phyloP scores from a whole-genome alignment of 129 eudicot genomes.

The Erigeron canadensis region DNA sequence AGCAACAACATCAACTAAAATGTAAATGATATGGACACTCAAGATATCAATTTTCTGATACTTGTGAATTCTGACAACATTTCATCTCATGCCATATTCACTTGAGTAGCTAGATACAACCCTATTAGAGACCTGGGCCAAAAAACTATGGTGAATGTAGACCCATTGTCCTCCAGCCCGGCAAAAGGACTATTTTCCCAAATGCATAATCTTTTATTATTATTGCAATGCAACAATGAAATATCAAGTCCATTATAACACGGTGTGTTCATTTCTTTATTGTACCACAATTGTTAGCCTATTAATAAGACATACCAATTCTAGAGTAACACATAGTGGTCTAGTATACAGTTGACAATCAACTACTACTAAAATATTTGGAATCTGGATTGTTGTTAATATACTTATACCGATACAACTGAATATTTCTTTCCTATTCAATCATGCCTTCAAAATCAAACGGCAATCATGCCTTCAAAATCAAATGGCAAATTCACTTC shows the following conservation, averaged over 20 bases:
- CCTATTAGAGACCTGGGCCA: neutral
- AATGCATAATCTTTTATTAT: neutral
- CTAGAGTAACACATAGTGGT: neutral
- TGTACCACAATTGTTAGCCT: constrained; percentile 6
- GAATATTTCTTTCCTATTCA: constrained; percentile 11
- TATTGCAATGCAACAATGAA: neutral
- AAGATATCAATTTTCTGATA: neutral
- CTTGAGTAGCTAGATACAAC: constrained; percentile 1
- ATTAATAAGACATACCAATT: neutral
- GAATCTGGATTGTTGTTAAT: constrained; percentile 1
- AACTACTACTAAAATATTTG: neutral
- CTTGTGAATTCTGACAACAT: neutral
- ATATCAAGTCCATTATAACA: constrained; percentile 1
- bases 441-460: constrained; percentile 16
- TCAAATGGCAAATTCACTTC: constrained; percentile 7
- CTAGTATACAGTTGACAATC: constrained; percentile 11
- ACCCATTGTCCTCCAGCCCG: constrained; percentile 1
- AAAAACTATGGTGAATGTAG: constrained; percentile 1
- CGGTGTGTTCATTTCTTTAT: neutral
- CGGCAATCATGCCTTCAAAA: neutral
- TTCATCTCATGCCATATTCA: neutral
- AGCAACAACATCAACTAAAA: neutral
- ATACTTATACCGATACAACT: constrained; percentile 18
- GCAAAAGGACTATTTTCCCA: neutral
- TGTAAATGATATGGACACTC: neutral